Evolutionary conservation across 1,284 basidiomycete species (phyloP).

Genomic region (Caloboletus inedulis): DNA sequence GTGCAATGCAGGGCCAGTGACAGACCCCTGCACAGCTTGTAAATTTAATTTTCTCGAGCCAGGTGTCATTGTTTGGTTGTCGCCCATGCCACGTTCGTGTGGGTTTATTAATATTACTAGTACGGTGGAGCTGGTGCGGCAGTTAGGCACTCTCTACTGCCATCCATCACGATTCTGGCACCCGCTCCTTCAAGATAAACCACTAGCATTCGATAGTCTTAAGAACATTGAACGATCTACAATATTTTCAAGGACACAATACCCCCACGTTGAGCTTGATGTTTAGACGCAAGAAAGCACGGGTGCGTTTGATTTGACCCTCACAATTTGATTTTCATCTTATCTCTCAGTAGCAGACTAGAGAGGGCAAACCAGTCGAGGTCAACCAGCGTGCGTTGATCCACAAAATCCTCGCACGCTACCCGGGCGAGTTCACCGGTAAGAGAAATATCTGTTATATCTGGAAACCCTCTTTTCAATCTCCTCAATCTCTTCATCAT

Average conservation of each 20-base stretch:
- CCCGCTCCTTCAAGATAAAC: too few relatives aligned
- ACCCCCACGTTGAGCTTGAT: neutral
- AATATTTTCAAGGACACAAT: too few relatives aligned
- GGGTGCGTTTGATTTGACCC: neutral
- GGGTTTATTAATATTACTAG: too few relatives aligned
- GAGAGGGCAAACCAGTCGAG: constrained; percentile 78
- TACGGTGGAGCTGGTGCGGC: too few relatives aligned
- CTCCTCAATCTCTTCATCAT: neutral
- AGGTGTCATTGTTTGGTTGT: too few relatives aligned
- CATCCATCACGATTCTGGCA: too few relatives aligned
- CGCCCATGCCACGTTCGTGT: too few relatives aligned
- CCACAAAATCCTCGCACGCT: constrained; percentile 79
- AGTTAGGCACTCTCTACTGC: too few relatives aligned
- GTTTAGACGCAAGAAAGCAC: neutral
- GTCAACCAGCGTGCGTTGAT: constrained; percentile 93
- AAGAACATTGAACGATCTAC: neutral
- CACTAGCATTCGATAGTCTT: neutral
- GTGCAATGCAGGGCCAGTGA: too few relatives aligned
- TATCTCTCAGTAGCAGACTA: constrained; percentile 55
- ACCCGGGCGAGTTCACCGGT: constrained; percentile 87
- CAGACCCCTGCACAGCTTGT: too few relatives aligned
- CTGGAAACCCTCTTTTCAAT: neutral
- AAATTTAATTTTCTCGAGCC: too few relatives aligned
- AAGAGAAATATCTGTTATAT: neutral
- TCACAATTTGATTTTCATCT: neutral